Percentiles rank a stretch among this genome's conserved stretches.
phyloP scores from a whole-genome alignment of 768 basidiomycete genomes.

The Suillus subalutaceus region DNA sequence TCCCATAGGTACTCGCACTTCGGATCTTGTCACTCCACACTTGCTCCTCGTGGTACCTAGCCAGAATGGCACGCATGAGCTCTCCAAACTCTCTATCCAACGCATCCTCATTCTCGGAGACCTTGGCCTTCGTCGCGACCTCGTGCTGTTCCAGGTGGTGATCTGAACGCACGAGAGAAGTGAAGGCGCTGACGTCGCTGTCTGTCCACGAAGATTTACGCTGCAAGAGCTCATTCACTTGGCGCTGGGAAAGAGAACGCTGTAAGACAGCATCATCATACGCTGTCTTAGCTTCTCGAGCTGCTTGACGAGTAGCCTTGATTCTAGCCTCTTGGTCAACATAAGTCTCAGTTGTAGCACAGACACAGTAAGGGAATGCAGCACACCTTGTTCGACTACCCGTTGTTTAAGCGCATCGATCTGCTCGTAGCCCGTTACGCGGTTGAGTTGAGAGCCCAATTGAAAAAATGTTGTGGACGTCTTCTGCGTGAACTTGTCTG shows the following conservation, averaged over 20 bases:
- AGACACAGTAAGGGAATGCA: slow-evolving; percentile 5
- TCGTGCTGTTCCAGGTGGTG: slow-evolving; percentile 87
- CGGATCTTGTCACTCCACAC: slow-evolving; percentile 99
- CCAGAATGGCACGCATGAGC: slow-evolving; percentile 86
- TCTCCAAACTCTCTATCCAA: slow-evolving; percentile 88
- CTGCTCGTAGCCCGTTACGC: slow-evolving; percentile 88
- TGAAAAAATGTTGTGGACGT: slow-evolving; percentile 67
- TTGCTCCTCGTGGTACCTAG: slow-evolving; percentile 97
- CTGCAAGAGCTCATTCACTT: slow-evolving; percentile 92
- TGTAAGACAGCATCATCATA: slow-evolving; percentile 80
- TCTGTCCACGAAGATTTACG: slow-evolving; percentile 96
- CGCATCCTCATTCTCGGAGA: slow-evolving; percentile 70
- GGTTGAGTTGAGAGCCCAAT: slow-evolving; percentile 80
- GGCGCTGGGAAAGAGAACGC: slow-evolving; percentile 87
- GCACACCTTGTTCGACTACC: slow-evolving; percentile 82
- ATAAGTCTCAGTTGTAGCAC: slow-evolving; percentile 16
- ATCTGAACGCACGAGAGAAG: slow-evolving; percentile 86
- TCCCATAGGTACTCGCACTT: slow-evolving; percentile 92
- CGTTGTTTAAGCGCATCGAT: slow-evolving; percentile 80
- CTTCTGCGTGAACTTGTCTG: slow-evolving; percentile 58
- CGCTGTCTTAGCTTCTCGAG: slow-evolving; percentile 70
- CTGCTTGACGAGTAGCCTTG: slow-evolving; percentile 62
- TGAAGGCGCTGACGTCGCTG: slow-evolving; percentile 84
- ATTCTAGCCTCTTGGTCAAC: slow-evolving; percentile 69
- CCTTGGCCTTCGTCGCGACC: slow-evolving; percentile 62